These are phyloP conservation scores for Fraxinus ornus DNA, from an alignment of 305 asterid species.

Conservation along the genomic window DNA sequence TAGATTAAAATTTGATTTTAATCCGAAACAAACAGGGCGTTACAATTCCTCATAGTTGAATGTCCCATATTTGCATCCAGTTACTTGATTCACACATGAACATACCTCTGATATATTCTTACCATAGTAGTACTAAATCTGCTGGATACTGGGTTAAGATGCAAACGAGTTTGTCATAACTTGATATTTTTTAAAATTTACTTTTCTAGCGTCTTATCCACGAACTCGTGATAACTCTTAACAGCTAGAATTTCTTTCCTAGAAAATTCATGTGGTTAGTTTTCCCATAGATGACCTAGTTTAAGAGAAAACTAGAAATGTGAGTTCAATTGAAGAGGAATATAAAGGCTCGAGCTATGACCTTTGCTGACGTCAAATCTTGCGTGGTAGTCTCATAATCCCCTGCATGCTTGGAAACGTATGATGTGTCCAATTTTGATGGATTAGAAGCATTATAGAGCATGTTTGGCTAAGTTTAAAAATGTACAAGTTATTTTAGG, in stretches of 20 bases:
- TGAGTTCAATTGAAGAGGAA: not conserved
- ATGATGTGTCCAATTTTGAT: not conserved
- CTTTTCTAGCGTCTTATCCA: not conserved
- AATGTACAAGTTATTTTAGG: not conserved
- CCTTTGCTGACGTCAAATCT: not conserved
- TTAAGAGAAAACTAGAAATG: not conserved
- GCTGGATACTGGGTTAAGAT: not conserved
- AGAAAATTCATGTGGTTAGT: not conserved
- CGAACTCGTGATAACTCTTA: not conserved
- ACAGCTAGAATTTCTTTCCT: not conserved
- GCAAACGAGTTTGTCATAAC: not conserved
- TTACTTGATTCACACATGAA: not conserved
- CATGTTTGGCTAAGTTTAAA: not conserved
- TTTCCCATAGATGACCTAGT: not conserved
- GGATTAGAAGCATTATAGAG: not conserved
- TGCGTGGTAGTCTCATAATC: not conserved
- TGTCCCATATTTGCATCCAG: slow-evolving; percentile 1
- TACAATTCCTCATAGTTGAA: not conserved
- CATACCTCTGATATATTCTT: not conserved
- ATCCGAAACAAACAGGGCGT: too few species aligned
- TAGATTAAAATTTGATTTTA: too few species aligned
- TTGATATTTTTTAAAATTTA: not conserved
- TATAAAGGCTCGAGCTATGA: not conserved
- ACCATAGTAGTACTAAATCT: not conserved
- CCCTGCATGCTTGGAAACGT: not conserved